Base-by-base conservation (phyloP, 2,329 filamentous ascomycete species). In the Penicillium verrucosum region DNA sequence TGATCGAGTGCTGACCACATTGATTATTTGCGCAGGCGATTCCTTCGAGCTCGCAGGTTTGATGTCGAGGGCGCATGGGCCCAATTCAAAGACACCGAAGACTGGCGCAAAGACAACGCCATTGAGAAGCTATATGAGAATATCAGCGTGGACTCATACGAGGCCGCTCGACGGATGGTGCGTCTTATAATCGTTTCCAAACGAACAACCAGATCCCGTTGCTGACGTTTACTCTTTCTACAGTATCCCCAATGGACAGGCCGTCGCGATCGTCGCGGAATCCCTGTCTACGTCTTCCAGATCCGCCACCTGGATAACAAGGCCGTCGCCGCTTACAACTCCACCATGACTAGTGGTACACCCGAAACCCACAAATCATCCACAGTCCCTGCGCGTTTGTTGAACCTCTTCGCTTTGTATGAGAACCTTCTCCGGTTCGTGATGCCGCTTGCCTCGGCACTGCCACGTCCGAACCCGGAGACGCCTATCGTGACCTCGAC, bases 211-310 rank as follows among this genome's bases (percentile, higher is more conserved):
- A 16, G 52, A 9, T 8, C 30, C 29, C 25, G 14, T 41, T 41
- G 34, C 51, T 59, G 37, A 49, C 9, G 29, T 55, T 10, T 25
- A n/a, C n/a, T 43, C 2, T 27, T 16, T 38, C 36, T 52, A 47
- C 68, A 92, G 89, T 96, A 96, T 70, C 92, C 92, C 25, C 91
- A 96, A 85, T 97, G 92, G 89, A 95, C 90, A 21, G 93, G 93
- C 54, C 89, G 92, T 63, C 85, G 92, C 65, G 93, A 97, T 76
- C 89, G 86, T 65, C 89, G 92, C 65, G 93, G 93, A 64, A 96
- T 96, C 60, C 93, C 93, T 8, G 82, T 97, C 65, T 97, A 94
- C 75, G 84, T 97, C 59, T 97, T 89, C 75, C 90, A 95, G 75
- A 90, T 97, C 72, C 84, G 85, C 59, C 85, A 89, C 57, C 83